phyloP scores from a whole-genome alignment of 2,329 filamentous ascomycete species.

The Ramularia collo-cygni region DNA sequence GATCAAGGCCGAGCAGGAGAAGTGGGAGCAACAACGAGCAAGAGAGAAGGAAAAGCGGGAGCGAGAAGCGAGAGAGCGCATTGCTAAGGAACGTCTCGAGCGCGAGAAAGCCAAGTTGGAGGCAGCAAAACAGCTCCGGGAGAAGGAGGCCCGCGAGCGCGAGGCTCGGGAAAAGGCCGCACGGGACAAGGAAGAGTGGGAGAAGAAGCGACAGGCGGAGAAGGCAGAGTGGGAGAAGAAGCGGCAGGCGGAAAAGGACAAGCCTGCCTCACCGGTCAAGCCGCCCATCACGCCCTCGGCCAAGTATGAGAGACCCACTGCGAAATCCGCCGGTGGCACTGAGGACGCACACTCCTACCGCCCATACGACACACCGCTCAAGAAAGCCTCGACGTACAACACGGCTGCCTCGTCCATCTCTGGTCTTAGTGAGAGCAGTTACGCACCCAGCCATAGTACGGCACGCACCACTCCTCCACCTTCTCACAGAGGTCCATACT shows the following conservation, averaged over 20 bases:
- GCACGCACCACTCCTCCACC: conserved; percentile 74
- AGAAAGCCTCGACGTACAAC: conserved; percentile 42
- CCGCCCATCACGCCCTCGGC: conserved; percentile 21
- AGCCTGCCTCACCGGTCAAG: conserved; percentile 12
- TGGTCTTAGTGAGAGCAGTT: conserved; percentile 76
- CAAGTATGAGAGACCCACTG: conserved; percentile 43
- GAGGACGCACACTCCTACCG: conserved; percentile 49
- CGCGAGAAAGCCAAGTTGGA: conserved; percentile 25
- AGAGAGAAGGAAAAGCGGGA: conserved; percentile 44
- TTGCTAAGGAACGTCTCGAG: conserved; percentile 33
- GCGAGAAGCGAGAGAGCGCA: conserved; percentile 41
- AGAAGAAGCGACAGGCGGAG: conserved; percentile 31
- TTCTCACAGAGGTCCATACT: conserved; percentile 69
- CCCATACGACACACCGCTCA: conserved; percentile 26
- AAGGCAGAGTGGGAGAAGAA: conserved; percentile 34
- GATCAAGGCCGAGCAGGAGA: conserved; percentile 44
- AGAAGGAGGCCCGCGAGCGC: conserved; percentile 36
- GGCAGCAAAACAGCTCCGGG: conserved; percentile 23
- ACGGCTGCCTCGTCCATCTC: conserved; percentile 30
- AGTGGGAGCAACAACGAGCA: conserved; percentile 45
- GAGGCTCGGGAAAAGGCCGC: conserved; percentile 32
- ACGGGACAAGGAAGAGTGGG: conserved; percentile 36
- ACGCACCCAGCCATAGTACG: conserved; percentile 77
- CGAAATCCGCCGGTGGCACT: conserved; percentile 53
- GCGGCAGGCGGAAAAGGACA: conserved; percentile 28